Percentiles rank a stretch among this genome's conserved stretches.
These are phyloP conservation scores for Chaetomium globosum DNA, from an alignment of 2,329 filamentous ascomycete species.

Conservation along the genomic window DNA sequence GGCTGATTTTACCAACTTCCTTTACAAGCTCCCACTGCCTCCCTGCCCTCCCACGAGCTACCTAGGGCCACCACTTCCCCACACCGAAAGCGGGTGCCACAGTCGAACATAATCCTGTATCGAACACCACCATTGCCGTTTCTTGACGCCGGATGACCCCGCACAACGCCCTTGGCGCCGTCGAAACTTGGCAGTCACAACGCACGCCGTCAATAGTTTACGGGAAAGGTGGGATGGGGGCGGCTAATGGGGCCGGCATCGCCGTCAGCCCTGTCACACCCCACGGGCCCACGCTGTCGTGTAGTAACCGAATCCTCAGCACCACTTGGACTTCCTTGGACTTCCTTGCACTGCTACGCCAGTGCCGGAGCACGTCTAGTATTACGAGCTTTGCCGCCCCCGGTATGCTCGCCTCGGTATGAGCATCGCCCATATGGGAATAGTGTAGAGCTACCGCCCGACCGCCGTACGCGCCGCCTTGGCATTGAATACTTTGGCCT, in stretches of 20 bases:
- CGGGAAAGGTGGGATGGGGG: conserved; percentile 17
- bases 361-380: neutral
- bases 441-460: conserved; percentile 2
- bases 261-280: conserved; percentile 20
- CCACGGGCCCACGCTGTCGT: conserved; percentile 27
- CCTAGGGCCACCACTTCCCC: neutral
- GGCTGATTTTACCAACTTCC: conserved; percentile 1
- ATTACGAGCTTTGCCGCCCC: neutral
- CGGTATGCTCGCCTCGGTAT: conserved; percentile 3
- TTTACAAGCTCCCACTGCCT: neutral
- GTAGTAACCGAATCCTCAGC: neutral
- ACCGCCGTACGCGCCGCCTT: conserved; percentile 4
- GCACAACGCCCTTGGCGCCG: conserved; percentile 20
- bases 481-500: conserved; percentile 11
- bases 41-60: too few species aligned
- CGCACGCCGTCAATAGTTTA: conserved; percentile 28
- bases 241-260: conserved; percentile 18
- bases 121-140: neutral
- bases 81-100: neutral
- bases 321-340: neutral
- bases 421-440: conserved; percentile 6
- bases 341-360: neutral
- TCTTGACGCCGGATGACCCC: conserved; percentile 21
- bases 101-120: neutral
- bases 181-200: conserved; percentile 19